A percentile compares a stretch with the other conserved stretches of the same genome.
Evolutionary conservation across 345 rosid genomes (phyloP).

Genomic region (Hypericum androsaemum): DNA sequence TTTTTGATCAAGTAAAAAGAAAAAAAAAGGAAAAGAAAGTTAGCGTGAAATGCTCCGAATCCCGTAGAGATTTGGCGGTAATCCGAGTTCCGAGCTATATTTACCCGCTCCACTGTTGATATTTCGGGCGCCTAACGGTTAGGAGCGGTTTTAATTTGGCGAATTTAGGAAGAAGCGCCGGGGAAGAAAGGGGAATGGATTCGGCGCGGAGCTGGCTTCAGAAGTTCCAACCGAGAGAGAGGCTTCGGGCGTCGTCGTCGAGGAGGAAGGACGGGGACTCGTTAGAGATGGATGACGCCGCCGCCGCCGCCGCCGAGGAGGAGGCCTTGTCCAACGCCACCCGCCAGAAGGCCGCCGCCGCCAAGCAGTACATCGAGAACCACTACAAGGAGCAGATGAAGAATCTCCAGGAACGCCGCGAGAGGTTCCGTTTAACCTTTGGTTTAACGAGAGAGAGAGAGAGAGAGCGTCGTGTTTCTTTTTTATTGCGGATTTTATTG

Average conservation of each 20-base stretch:
- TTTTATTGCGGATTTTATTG: neutral
- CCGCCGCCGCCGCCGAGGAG: slow-evolving; percentile 16
- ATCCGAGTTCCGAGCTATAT: too few species aligned
- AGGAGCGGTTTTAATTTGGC: too few species aligned
- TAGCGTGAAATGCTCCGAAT: too few species aligned
- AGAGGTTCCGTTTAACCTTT: slow-evolving; percentile 34
- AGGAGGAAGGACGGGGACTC: slow-evolving; percentile 4
- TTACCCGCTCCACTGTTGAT: too few species aligned
- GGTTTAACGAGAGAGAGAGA: neutral
- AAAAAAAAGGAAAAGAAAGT: too few species aligned
- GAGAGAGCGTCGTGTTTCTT: neutral
- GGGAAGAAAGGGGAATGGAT: slow-evolving; percentile 37
- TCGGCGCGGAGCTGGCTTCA: slow-evolving; percentile 75
- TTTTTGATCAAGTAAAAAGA: too few species aligned
- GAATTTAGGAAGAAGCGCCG: too few species aligned
- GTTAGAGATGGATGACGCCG: neutral
- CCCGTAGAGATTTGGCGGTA: too few species aligned
- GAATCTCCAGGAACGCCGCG: slow-evolving; percentile 65
- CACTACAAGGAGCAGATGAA: slow-evolving; percentile 83
- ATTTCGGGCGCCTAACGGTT: too few species aligned
- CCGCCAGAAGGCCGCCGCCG: slow-evolving; percentile 78
- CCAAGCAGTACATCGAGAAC: slow-evolving; percentile 83
- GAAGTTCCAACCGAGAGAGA: slow-evolving; percentile 55
- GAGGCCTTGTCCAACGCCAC: slow-evolving; percentile 48
- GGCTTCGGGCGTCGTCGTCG: slow-evolving; percentile 21